Evolutionary conservation across 768 basidiomycete species (phyloP), one percentile per base, ranked within the genome.

Genomic region (Boletus vermiculosoides): DNA sequence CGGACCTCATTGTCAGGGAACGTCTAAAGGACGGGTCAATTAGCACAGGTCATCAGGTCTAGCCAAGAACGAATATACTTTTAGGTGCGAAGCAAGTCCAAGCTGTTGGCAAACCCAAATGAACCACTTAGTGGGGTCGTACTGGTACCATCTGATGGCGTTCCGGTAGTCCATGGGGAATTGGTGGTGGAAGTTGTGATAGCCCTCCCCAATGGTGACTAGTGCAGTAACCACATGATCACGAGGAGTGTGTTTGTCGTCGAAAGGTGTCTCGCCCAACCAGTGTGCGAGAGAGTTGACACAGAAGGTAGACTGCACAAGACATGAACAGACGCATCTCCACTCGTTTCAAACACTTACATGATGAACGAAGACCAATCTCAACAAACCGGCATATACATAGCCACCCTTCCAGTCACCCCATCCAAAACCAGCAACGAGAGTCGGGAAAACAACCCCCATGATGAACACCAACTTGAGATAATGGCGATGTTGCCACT

Each of bases 161-260:
- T 96, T 96, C 25, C 94, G 84, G 78, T 94, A 98, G 73, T 98
- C 94, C 90, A 93, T 93, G 8, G 94, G 94, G 83, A 96, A 96
- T 56, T 84, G 85, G 68, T 98, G 94, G 77, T 98, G 94, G 84
- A 96, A 96, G 75, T 98, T 98, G 80, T 98, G 94, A 78, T 98
- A 98, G 16, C 94, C 94, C 73, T 98, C 94, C 52, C 94, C 94
- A 66, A 95, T 87, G 37, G 94, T 97, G 58, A 85, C 87, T 31
- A 97, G 77, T 3, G 94, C 94, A 31, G 94, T 95, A 69, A 95
- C 70, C 58, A 94, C 70, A 73, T 95, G 94, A 73, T 96, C 93
- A 51, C 88, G 82, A 18, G 94, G 94, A 10, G 92, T 90, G 73
- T 94, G 92, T 77, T 94, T 95, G 83, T 94, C 92, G 74, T 96